These are phyloP conservation scores for Dactylorhiza incarnata DNA, from an alignment of 106 monocot genomes.

Conservation along the genomic window DNA sequence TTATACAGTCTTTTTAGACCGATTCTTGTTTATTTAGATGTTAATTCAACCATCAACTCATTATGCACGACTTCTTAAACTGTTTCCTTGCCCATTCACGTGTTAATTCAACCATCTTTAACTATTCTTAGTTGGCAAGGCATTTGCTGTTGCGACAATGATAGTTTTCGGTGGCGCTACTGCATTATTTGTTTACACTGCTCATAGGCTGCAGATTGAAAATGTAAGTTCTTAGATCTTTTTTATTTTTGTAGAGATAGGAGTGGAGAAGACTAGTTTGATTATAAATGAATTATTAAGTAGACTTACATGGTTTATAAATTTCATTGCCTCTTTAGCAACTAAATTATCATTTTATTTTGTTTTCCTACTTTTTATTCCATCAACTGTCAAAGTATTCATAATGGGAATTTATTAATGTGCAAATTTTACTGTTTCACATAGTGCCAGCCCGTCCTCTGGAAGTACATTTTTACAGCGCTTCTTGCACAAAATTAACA, in stretches of 20 bases:
- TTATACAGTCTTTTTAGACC: neutral
- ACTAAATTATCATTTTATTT: no score
- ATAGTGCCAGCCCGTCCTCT: no score
- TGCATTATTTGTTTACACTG: conserved; percentile 21
- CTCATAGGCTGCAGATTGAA: conserved; percentile 41
- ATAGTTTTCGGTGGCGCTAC: conserved; percentile 66
- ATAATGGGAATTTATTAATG: no score
- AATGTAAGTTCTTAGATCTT: conserved; percentile 37
- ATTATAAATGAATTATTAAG: neutral
- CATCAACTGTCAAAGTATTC: no score
- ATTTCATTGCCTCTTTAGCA: no score
- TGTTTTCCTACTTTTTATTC: neutral
- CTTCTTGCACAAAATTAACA: no score
- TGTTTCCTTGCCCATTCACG: no score
- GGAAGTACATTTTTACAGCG: no score
- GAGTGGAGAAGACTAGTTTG: neutral
- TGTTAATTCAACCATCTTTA: no score
- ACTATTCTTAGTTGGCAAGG: conserved; percentile 43
- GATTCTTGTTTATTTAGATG: neutral
- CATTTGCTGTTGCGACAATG: conserved; percentile 50
- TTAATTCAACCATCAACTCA: conserved; percentile 1
- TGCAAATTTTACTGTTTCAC: no score
- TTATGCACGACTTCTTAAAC: no score
- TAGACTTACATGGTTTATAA: no score
- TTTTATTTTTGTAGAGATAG: conserved; percentile 28